Evolutionary conservation across 148 eudicot species (phyloP).

Genomic region (Camellia japonica): DNA sequence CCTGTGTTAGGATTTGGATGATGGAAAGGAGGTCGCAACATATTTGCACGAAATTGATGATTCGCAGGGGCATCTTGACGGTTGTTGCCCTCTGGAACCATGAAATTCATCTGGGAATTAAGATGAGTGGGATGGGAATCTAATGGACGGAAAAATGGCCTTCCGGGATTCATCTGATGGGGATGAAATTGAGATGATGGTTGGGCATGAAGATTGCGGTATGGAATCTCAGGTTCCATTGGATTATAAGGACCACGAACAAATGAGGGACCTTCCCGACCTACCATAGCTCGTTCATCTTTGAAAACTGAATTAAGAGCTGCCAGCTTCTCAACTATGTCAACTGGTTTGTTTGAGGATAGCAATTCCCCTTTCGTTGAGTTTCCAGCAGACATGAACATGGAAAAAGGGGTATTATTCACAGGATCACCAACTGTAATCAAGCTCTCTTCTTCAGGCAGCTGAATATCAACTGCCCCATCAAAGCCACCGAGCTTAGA

Average conservation of each 20-base stretch:
- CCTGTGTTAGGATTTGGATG: conserved; percentile 52
- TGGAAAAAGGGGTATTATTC: conserved; percentile 28
- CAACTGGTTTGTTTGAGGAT: conserved; percentile 37
- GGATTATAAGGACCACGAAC: conserved; percentile 46
- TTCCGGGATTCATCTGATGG: conserved; percentile 52
- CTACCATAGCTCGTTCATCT: conserved; percentile 39
- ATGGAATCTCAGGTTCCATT: conserved; percentile 49
- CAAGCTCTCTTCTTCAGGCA: conserved; percentile 69
- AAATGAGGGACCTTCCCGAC: conserved; percentile 40
- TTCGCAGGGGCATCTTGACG: conserved; percentile 44
- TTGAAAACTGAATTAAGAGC: conserved; percentile 42
- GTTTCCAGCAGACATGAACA: conserved; percentile 26
- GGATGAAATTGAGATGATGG: conserved; percentile 47
- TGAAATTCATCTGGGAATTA: conserved; percentile 61
- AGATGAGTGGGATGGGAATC: conserved; percentile 56
- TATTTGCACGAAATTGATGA: conserved; percentile 58
- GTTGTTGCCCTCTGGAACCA: conserved; percentile 50
- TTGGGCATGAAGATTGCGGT: conserved; percentile 47
- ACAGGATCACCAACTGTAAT: conserved; percentile 45
- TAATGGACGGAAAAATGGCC: conserved; percentile 52
- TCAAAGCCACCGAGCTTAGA: conserved; percentile 39
- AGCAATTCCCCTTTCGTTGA: conserved; percentile 25
- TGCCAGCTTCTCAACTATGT: conserved; percentile 56
- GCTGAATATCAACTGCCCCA: conserved; percentile 37
- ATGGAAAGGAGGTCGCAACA: conserved; percentile 52